Base-by-base conservation (phyloP, 169 alveolate species). In the Cryptosporidium baileyi region DNA sequence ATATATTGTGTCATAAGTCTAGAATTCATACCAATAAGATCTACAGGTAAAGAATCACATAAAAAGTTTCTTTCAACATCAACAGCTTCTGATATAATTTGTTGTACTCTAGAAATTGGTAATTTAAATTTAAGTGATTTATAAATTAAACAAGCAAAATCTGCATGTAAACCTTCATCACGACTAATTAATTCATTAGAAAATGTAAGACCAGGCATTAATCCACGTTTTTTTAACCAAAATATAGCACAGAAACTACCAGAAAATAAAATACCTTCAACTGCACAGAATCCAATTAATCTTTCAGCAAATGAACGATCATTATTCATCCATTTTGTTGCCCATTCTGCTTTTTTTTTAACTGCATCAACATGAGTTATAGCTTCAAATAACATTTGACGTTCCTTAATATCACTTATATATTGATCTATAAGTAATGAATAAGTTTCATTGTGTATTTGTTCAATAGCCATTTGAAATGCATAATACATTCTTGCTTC, bases 131-230 rank as follows among this genome's bases (percentile, higher is more conserved):
- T 91, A 26, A 98, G 90, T 82, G 94, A 91, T 52, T 95, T 93
- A 94, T 98, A 97, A 40, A 97, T 89, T 60, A 96, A 90, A 91
- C 99, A 97, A 24, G 98, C 99, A 88, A 98, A 98, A 89, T 98
- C 99, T 17, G 99, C 98, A 90, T 98, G 99, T 45, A 98, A 90
- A 1, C 99, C 99, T 92, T 98, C 99, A 85, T 98, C 99, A 80
- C 99, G 95, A 32, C 98, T 90, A 60, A 98, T 98, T 49, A 98
- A 92, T 91, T 98, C 99, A 92, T 98, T 96, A 81, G 97, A 93
- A 88, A 95, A 96, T 3, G 99, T 96, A 26, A 97, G 94, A 3
- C 99, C 99, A 38, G 99, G 99, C 98, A 96, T 95, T 63, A 96
- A 91, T 15, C 98, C 97, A 30, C 98, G 95, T 90, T 98, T 98